Evolutionary conservation across 768 basidiomycete species (phyloP).

Genomic region (Nidularia sp.): DNA sequence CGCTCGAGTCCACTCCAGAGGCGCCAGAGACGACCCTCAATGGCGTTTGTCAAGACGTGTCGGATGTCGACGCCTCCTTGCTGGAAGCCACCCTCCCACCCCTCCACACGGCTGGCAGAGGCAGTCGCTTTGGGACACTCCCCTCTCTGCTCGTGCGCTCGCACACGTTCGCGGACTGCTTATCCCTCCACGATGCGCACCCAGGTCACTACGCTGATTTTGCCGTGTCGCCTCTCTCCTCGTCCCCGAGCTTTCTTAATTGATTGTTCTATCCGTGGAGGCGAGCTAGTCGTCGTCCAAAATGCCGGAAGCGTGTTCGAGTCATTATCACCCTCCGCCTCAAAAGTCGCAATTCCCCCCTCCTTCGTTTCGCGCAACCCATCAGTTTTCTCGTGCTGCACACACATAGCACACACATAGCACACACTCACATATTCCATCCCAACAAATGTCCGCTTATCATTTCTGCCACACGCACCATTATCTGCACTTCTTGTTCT

Average conservation of each 20-base stretch:
- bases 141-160: conserved; percentile 35
- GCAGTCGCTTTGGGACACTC: conserved; percentile 21
- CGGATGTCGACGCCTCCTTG: conserved; percentile 32
- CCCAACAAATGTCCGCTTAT: conserved; percentile 3
- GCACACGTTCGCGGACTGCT: conserved; percentile 37
- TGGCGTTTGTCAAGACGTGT: conserved; percentile 28
- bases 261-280: conserved; percentile 20
- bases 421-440: conserved; percentile 4
- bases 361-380: conserved; percentile 11
- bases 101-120: conserved; percentile 16
- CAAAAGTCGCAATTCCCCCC: conserved; percentile 3
- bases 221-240: conserved; percentile 38
- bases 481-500: neutral
- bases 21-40: conserved; percentile 31
- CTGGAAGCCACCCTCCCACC: conserved; percentile 24
- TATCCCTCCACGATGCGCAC: conserved; percentile 28
- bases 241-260: conserved; percentile 44
- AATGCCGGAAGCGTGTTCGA: conserved; percentile 4
- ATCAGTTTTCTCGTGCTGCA: conserved; percentile 7
- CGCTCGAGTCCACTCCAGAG: conserved; percentile 52
- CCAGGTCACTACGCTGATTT: conserved; percentile 29
- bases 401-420: conserved; percentile 5
- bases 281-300: conserved; percentile 7
- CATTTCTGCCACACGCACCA: too few relatives aligned
- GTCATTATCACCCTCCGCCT: conserved; percentile 3